These are phyloP conservation scores for Solanum peruvianum DNA, from an alignment of 257 asterid species.

Conservation along the genomic window DNA sequence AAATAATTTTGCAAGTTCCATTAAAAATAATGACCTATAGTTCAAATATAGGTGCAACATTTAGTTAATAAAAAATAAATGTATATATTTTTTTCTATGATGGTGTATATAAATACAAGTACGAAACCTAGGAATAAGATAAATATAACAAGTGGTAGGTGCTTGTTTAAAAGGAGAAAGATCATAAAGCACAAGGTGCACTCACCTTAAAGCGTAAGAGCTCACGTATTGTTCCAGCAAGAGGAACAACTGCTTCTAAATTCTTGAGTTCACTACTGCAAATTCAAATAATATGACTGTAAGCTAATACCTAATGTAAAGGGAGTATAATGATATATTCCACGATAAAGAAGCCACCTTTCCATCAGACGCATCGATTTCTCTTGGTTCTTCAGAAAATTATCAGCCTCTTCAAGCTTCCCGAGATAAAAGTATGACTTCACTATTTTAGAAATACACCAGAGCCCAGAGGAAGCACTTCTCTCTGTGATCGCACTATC, in stretches of 20 bases:
- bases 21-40: background rate
- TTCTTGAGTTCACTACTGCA: constrained; percentile 35
- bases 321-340: background rate
- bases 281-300: constrained; percentile 3
- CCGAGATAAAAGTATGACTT: constrained; percentile 73
- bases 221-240: constrained; percentile 58
- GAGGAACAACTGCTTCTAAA: constrained; percentile 54
- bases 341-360: constrained; percentile 26
- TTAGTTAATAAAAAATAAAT: background rate
- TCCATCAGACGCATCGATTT: constrained; percentile 27
- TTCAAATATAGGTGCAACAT: background rate
- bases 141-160: background rate
- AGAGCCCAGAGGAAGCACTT: constrained; percentile 42
- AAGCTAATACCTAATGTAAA: background rate
- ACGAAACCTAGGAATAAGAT: background rate
- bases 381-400: constrained; percentile 67
- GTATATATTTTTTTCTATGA: background rate
- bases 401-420: constrained; percentile 74
- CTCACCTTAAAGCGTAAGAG: constrained; percentile 75
- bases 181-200: constrained; percentile 7
- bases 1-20: background rate
- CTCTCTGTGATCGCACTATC: constrained; percentile 33
- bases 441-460: constrained; percentile 58
- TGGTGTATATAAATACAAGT: background rate
- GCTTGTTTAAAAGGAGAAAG: background rate